Percentiles rank a stretch among this genome's conserved stretches.
phyloP scores from a whole-genome alignment of 257 asterid species.

The Penstemon barbatus region DNA sequence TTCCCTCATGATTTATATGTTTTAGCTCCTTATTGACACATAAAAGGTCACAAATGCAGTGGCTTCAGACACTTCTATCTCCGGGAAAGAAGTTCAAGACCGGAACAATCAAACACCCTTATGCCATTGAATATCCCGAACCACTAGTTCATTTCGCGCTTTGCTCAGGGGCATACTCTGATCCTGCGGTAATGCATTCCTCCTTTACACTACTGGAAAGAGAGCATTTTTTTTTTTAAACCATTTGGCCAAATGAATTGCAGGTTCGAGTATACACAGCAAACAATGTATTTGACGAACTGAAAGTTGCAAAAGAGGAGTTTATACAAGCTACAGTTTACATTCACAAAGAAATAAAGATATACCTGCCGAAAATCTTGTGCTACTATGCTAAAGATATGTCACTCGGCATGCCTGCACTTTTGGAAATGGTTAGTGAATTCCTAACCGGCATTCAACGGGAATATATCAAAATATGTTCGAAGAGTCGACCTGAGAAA shows the following conservation, averaged over 20 bases:
- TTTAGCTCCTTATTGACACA: constrained; percentile 10
- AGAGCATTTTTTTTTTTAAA: not conserved
- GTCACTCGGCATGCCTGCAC: constrained; percentile 54
- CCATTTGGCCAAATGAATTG: constrained; percentile 5
- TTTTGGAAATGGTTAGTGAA: constrained; percentile 51
- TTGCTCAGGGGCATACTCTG: constrained; percentile 75
- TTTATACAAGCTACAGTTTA: constrained; percentile 56
- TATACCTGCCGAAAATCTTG: constrained; percentile 67
- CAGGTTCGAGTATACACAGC: constrained; percentile 77
- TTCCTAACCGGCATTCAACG: constrained; percentile 56
- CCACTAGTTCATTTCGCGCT: constrained; percentile 91
- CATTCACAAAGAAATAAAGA: constrained; percentile 61
- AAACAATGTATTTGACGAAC: constrained; percentile 58
- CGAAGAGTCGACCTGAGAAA: constrained; percentile 60
- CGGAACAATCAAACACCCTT: constrained; percentile 50
- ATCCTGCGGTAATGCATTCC: constrained; percentile 62
- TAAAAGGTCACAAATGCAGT: constrained; percentile 46
- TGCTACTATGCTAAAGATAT: constrained; percentile 67
- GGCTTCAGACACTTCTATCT: constrained; percentile 73
- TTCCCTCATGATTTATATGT: no score
- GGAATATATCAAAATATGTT: constrained; percentile 43
- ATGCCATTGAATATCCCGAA: constrained; percentile 79
- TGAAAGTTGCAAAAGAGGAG: constrained; percentile 73
- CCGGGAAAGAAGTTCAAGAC: constrained; percentile 70
- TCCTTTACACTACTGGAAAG: not conserved